Evolutionary conservation across 1,284 basidiomycete genomes (phyloP).

Genomic region (Stygiomarasmius scandens): DNA sequence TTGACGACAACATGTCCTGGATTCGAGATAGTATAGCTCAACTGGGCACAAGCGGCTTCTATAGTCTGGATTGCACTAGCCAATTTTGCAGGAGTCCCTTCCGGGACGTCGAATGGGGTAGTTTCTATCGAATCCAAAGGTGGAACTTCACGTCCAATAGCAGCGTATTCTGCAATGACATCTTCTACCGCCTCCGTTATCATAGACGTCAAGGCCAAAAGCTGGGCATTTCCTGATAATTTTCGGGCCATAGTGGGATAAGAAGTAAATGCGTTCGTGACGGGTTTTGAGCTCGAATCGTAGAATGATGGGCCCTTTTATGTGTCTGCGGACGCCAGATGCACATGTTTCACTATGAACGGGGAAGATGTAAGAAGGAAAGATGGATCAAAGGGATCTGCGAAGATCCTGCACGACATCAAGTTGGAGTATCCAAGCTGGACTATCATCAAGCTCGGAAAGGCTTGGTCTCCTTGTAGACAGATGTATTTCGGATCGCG

Average conservation of each 20-base stretch:
- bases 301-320: no score
- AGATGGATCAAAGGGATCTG: no score
- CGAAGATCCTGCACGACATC: no score
- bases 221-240: slow-evolving; percentile 7
- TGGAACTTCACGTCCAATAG: slow-evolving; percentile 8
- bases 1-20: slow-evolving; percentile 16
- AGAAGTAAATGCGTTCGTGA: no score
- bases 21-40: slow-evolving; percentile 14
- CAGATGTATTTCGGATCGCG: no score
- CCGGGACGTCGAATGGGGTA: slow-evolving; percentile 10
- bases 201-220: slow-evolving; percentile 7
- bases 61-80: slow-evolving; percentile 14
- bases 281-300: no score
- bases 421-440: no score
- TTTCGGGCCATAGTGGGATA: neutral
- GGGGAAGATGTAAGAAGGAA: no score
- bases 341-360: no score
- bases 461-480: no score
- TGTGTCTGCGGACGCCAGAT: no score
- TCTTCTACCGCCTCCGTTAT: slow-evolving; percentile 8
- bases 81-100: slow-evolving; percentile 8
- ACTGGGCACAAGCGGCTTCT: slow-evolving; percentile 21
- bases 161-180: slow-evolving; percentile 11
- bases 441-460: no score
- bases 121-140: slow-evolving; percentile 13